A percentile compares a stretch with the other conserved stretches of the same genome.
Evolutionary conservation across 495 filamentous ascomycete genomes (phyloP).

Genomic region (Annulohypoxylon bovei): DNA sequence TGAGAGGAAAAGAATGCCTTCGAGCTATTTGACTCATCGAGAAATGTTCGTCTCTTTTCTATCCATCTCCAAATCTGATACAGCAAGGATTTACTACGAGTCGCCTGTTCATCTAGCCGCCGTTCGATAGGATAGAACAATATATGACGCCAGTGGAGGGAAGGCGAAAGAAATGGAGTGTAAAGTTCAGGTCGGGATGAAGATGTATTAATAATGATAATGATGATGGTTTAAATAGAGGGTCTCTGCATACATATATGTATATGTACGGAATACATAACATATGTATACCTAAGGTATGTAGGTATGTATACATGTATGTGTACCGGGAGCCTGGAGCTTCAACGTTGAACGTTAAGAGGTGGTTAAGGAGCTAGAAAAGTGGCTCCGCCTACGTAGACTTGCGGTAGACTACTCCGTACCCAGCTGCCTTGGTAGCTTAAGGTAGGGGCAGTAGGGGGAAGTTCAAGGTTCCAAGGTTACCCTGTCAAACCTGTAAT

Average conservation of each 20-base stretch:
- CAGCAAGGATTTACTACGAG: background rate
- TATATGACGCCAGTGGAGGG: background rate
- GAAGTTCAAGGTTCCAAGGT: slow-evolving; percentile 1
- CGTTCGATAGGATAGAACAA: background rate
- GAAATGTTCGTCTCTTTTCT: background rate
- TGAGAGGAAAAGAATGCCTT: slow-evolving; percentile 26
- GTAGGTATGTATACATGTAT: background rate
- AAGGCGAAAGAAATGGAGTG: background rate
- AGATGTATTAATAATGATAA: slow-evolving; percentile 11
- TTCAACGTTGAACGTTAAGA: slow-evolving; percentile 19
- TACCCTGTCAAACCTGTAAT: slow-evolving; percentile 22
- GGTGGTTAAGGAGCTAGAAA: slow-evolving; percentile 25
- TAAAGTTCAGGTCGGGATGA: background rate
- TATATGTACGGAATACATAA: slow-evolving; percentile 11
- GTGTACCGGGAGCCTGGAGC: slow-evolving; percentile 35
- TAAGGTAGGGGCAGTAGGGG: slow-evolving; percentile 6
- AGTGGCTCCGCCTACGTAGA: slow-evolving; percentile 38
- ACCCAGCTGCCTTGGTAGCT: background rate
- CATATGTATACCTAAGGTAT: background rate
- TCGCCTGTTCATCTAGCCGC: background rate
- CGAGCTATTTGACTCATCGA: slow-evolving; percentile 31
- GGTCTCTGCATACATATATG: slow-evolving; percentile 12
- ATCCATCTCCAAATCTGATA: background rate
- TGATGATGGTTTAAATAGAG: background rate
- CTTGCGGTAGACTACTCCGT: background rate